These are phyloP conservation scores for Aspergillus carbonarius DNA, from an alignment of 2,329 filamentous ascomycete species.

Conservation along the genomic window DNA sequence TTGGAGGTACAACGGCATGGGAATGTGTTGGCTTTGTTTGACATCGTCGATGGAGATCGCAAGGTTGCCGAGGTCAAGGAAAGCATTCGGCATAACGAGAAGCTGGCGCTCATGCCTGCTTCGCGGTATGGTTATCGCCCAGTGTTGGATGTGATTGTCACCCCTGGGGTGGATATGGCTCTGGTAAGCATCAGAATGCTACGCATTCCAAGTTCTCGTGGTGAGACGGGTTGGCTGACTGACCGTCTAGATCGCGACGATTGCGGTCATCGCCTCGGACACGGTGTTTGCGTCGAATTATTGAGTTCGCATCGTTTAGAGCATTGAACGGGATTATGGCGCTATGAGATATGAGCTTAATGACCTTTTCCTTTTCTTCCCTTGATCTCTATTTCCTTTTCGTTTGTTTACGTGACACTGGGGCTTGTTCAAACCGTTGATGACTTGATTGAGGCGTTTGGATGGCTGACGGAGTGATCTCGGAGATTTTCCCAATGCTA, in stretches of 20 bases:
- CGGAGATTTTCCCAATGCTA: not conserved
- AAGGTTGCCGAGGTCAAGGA: constrained; percentile 20
- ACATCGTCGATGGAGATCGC: constrained; percentile 24
- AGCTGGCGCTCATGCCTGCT: constrained; percentile 16
- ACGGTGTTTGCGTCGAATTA: constrained; percentile 20
- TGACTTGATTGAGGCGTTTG: not conserved
- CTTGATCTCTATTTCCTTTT: not conserved
- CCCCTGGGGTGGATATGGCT: constrained; percentile 25
- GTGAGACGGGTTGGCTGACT: not conserved
- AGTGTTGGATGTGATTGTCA: constrained; percentile 25
- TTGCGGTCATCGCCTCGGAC: constrained; percentile 23
- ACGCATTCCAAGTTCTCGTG: too few relatives aligned
- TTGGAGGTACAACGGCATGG: constrained; percentile 20
- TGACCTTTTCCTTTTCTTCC: not conserved
- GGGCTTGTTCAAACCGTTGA: not conserved
- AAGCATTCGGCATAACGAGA: constrained; percentile 21
- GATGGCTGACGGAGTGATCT: not conserved
- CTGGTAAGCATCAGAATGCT: constrained; percentile 17
- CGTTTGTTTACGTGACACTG: not conserved
- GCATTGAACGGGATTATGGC: not conserved
- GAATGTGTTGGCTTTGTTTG: constrained; percentile 18
- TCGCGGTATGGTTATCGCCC: constrained; percentile 22
- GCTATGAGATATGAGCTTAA: not conserved
- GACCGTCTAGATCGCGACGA: constrained; percentile 14
- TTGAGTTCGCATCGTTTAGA: not conserved